phyloP scores from a whole-genome alignment of 2,329 filamentous ascomycete species.

The Coniella lustricola region DNA sequence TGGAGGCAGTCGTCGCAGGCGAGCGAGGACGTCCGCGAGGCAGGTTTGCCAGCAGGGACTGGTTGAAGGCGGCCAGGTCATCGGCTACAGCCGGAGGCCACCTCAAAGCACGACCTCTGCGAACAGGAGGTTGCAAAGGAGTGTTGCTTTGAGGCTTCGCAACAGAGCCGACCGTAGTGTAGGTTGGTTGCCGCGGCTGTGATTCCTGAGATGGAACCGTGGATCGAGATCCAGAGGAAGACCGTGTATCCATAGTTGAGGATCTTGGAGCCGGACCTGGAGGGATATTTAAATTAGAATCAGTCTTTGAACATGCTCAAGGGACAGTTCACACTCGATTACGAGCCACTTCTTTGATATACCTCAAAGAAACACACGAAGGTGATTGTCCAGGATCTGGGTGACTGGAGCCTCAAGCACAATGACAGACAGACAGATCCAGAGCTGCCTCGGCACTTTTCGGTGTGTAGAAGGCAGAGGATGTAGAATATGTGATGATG shows the following conservation, averaged over 20 bases:
- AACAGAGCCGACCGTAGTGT: constrained; percentile 51
- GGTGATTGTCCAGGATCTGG: too few relatives aligned
- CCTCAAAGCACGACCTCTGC: constrained; percentile 41
- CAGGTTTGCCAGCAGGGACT: constrained; percentile 29
- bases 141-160: constrained; percentile 41
- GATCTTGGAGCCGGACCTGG: background rate
- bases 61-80: constrained; percentile 31
- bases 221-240: constrained; percentile 16
- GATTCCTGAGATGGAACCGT: constrained; percentile 9
- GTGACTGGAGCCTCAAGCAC: too few relatives aligned
- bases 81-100: constrained; percentile 27
- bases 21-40: constrained; percentile 25
- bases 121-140: constrained; percentile 44
- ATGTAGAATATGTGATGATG: too few relatives aligned
- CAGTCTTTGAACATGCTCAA: too few relatives aligned
- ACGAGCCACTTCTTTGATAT: too few relatives aligned
- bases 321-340: too few relatives aligned
- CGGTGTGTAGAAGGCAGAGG: too few relatives aligned
- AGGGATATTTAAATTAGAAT: too few relatives aligned
- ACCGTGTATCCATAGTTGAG: background rate
- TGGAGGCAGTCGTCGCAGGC: constrained; percentile 19
- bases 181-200: constrained; percentile 31
- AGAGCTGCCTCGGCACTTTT: too few relatives aligned
- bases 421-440: too few relatives aligned
- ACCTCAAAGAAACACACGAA: too few relatives aligned